These are phyloP conservation scores for Wickerhamomyces rabaulensis DNA, from an alignment of 805 yeast species.

Conservation along the genomic window DNA sequence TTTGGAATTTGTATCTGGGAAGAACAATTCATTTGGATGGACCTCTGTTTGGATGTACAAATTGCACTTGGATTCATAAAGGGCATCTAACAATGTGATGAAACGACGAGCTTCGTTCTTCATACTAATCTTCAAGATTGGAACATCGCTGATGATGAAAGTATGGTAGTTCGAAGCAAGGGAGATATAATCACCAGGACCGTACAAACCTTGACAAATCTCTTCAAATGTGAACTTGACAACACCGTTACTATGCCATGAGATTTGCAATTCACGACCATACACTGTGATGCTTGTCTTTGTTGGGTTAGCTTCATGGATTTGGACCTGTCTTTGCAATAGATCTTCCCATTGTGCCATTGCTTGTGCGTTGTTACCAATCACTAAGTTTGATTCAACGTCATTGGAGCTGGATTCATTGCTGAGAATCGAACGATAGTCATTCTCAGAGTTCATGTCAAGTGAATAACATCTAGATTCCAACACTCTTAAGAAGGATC, in stretches of 20 bases:
- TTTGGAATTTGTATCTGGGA: conserved; percentile 41
- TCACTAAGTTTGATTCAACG: conserved; percentile 28
- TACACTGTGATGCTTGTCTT: conserved; percentile 41
- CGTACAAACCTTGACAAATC: conserved; percentile 51
- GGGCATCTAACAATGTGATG: conserved; percentile 61
- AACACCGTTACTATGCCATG: conserved; percentile 35
- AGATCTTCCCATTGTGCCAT: conserved; percentile 30
- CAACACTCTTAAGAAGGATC: conserved; percentile 49
- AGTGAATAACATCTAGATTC: conserved; percentile 53
- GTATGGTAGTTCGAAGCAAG: conserved; percentile 55
- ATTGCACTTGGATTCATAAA: conserved; percentile 63
- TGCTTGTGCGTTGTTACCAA: conserved; percentile 27
- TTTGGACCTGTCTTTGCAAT: conserved; percentile 18
- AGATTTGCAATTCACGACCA: conserved; percentile 46
- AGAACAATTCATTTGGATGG: conserved; percentile 49
- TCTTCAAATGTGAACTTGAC: conserved; percentile 48
- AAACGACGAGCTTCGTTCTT: conserved; percentile 67
- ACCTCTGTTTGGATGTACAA: conserved; percentile 48
- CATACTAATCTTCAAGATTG: conserved; percentile 48
- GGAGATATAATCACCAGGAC: conserved; percentile 68
- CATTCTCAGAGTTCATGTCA: conserved; percentile 56
- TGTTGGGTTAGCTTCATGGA: conserved; percentile 2
- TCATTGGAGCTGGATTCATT: conserved; percentile 4
- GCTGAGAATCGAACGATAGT: conserved; percentile 41
- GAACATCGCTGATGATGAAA: conserved; percentile 55